Conservation (phyloP, 169 alveolate genomes). For the Babesia divergens region DNA sequence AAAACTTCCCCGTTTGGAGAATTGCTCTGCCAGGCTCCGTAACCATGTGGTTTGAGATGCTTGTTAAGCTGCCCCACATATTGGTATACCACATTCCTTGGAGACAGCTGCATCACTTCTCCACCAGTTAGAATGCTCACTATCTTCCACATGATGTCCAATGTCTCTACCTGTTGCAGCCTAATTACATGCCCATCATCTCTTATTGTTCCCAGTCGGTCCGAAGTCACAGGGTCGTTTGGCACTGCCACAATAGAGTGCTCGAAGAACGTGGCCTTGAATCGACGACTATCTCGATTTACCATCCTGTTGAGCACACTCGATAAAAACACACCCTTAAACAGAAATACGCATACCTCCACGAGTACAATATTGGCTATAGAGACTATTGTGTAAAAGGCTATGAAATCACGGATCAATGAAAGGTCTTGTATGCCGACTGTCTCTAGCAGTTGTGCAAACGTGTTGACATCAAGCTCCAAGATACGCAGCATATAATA, state of each 20-base stretch:
- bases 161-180: neutral
- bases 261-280: constrained; percentile 20
- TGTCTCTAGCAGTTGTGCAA: too few species aligned
- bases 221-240: constrained; percentile 5
- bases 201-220: neutral
- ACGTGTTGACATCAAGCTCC: too few species aligned
- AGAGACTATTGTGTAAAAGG: too few species aligned
- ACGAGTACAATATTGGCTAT: too few species aligned
- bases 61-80: constrained; percentile 83
- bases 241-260: constrained; percentile 30
- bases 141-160: constrained; percentile 11
- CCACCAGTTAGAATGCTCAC: neutral
- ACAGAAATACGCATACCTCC: too few species aligned
- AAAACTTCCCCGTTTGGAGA: constrained; percentile 80
- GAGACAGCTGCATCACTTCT: neutral
- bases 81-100: constrained; percentile 31
- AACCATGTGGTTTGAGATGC: constrained; percentile 84
- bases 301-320: neutral
- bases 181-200: neutral
- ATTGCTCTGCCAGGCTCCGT: constrained; percentile 84
- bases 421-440: too few species aligned
- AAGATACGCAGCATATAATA: too few species aligned
- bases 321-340: constrained; percentile 33
- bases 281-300: neutral
- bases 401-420: too few species aligned